phyloP scores from a whole-genome alignment of 352 stramenopile genomes.

The Pythium chondricola region DNA sequence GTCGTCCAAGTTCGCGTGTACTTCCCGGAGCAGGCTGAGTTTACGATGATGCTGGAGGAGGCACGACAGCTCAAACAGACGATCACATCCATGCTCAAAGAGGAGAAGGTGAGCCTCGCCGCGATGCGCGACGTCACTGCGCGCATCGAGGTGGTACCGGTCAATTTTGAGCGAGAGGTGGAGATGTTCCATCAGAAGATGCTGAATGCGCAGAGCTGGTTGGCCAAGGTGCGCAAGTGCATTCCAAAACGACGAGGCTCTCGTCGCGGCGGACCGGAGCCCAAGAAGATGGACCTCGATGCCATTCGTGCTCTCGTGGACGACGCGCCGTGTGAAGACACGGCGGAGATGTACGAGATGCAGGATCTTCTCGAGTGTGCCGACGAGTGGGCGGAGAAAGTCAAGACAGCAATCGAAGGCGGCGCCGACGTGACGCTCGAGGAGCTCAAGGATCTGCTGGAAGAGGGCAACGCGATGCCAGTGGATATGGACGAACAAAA shows the following conservation, averaged over 20 bases:
- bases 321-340: conserved; percentile 83
- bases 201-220: conserved; percentile 76
- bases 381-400: conserved; percentile 75
- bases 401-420: conserved; percentile 71
- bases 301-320: conserved; percentile 76
- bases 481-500: conserved; percentile 86
- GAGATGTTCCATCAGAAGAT: conserved; percentile 82
- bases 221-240: conserved; percentile 81
- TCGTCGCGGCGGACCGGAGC: conserved; percentile 35
- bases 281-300: conserved; percentile 80
- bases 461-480: conserved; percentile 81
- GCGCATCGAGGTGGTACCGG: conserved; percentile 78
- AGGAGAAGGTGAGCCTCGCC: conserved; percentile 80
- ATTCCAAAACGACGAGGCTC: conserved; percentile 77
- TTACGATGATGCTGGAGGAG: conserved; percentile 48
- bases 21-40: conserved; percentile 54
- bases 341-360: conserved; percentile 85
- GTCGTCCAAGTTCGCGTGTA: conserved; percentile 38
- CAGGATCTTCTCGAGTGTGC: conserved; percentile 84
- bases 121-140: conserved; percentile 75
- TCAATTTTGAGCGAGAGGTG: conserved; percentile 79
- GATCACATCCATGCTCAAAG: conserved; percentile 57
- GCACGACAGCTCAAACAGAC: conserved; percentile 50
- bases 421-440: conserved; percentile 60
- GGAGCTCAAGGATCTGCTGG: conserved; percentile 67